A percentile compares a stretch with the other conserved stretches of the same genome.
These are phyloP conservation scores for Funneliformis caledonium DNA, from an alignment of 371 early-diverging fungal species.

Conservation along the genomic window DNA sequence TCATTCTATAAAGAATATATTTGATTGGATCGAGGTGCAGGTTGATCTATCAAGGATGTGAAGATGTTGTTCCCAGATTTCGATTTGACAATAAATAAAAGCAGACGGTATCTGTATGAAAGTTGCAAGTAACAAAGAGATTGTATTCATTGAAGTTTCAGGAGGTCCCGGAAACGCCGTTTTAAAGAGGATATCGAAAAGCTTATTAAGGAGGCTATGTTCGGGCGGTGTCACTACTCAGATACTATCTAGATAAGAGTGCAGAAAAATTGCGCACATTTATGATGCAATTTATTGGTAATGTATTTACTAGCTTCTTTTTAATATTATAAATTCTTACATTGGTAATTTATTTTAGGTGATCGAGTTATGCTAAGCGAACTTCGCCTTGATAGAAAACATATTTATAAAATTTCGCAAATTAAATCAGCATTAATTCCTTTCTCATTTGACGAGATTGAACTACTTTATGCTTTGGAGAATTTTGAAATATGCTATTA, in stretches of 20 bases:
- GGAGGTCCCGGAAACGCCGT: neutral
- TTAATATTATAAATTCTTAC: too few species aligned
- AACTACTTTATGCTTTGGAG: slow-evolving; percentile 28
- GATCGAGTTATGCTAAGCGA: neutral
- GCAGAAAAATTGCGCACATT: slow-evolving; percentile 11
- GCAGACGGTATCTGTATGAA: slow-evolving; percentile 20
- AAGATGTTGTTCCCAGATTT: slow-evolving; percentile 37
- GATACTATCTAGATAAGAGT: slow-evolving; percentile 24
- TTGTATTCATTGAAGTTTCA: slow-evolving; percentile 32
- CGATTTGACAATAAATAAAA: slow-evolving; percentile 32
- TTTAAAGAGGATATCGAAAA: slow-evolving; percentile 37
- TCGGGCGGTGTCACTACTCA: slow-evolving; percentile 30
- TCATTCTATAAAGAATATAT: slow-evolving; percentile 34
- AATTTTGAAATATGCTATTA: neutral
- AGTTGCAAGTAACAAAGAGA: slow-evolving; percentile 33
- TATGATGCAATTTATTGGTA: neutral
- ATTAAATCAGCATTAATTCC: slow-evolving; percentile 36
- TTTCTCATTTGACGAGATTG: slow-evolving; percentile 33
- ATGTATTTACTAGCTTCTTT: too few species aligned
- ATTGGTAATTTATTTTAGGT: too few species aligned
- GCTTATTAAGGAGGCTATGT: slow-evolving; percentile 33
- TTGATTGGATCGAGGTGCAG: slow-evolving; percentile 35
- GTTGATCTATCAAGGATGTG: slow-evolving; percentile 23
- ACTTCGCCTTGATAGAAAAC: slow-evolving; percentile 17
- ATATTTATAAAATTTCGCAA: slow-evolving; percentile 34